A percentile compares a stretch with the other conserved stretches of the same genome.
Conservation (phyloP, 192 early-diverging fungal species). For the Coemansia sp. region DNA sequence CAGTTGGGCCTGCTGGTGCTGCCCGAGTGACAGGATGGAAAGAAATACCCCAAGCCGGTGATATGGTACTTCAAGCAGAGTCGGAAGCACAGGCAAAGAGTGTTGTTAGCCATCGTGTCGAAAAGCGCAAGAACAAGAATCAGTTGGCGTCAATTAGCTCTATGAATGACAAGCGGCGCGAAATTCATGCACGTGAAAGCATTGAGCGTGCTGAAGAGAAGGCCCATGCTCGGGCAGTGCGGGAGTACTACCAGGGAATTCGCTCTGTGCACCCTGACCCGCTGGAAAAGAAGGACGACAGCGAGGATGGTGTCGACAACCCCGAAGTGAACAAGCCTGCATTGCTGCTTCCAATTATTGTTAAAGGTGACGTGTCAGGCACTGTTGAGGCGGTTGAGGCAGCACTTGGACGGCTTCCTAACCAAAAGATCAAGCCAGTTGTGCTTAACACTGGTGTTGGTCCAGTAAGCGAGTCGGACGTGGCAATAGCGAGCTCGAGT, state of each 20-base stretch:
- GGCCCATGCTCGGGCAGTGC: conserved; percentile 61
- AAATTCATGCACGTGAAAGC: conserved; percentile 54
- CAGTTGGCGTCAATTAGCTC: conserved; percentile 65
- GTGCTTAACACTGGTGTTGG: conserved; percentile 84
- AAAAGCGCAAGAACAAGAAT: conserved; percentile 61
- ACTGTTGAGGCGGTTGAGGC: conserved; percentile 85
- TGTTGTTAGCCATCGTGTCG: conserved; percentile 64
- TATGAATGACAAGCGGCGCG: conserved; percentile 74
- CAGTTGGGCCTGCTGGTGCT: conserved; percentile 81
- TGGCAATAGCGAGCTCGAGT: conserved; percentile 65
- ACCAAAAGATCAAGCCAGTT: conserved; percentile 69
- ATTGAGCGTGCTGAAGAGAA: conserved; percentile 55
- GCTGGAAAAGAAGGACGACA: conserved; percentile 24
- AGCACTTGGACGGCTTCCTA: conserved; percentile 72
- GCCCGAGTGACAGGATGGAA: conserved; percentile 93
- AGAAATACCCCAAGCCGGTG: conserved; percentile 86
- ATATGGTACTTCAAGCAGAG: conserved; percentile 77
- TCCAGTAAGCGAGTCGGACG: conserved; percentile 80
- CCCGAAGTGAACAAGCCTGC: not conserved
- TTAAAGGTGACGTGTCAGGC: conserved; percentile 85
- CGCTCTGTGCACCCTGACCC: conserved; percentile 56
- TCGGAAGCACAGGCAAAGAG: conserved; percentile 65
- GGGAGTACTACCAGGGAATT: conserved; percentile 67
- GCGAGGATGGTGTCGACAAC: not conserved
- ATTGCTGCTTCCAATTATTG: conserved; percentile 38